A percentile compares a stretch with the other conserved stretches of the same genome.
These are phyloP conservation scores for Ophiorrhiza pumila DNA, from an alignment of 257 asterid genomes.

Conservation along the genomic window DNA sequence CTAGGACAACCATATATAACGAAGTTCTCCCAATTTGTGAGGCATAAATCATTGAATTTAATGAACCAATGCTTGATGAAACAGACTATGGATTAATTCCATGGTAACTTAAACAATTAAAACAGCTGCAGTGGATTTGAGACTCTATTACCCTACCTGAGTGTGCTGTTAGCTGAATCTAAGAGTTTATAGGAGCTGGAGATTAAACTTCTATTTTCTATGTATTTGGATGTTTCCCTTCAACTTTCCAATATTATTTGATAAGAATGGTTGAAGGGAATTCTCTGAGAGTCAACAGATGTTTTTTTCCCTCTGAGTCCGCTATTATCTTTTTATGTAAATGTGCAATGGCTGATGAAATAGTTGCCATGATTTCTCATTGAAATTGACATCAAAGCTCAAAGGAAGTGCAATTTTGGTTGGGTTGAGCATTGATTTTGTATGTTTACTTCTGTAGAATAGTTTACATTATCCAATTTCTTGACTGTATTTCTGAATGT, in stretches of 20 bases:
- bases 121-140: background rate
- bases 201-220: background rate
- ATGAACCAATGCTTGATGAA: background rate
- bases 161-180: background rate
- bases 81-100: background rate
- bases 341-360: background rate
- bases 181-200: background rate
- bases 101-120: background rate
- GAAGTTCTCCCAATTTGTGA: background rate
- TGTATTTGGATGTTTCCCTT: no score
- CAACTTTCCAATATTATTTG: no score
- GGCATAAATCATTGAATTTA: background rate
- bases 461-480: background rate
- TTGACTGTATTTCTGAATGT: background rate
- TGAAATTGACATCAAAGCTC: slow-evolving; percentile 4
- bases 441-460: background rate
- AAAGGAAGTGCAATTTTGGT: background rate
- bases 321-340: background rate
- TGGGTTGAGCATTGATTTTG: background rate
- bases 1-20: background rate
- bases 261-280: no score
- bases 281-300: no score
- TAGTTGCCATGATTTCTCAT: background rate
- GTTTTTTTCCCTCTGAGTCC: background rate
- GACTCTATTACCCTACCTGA: background rate